Evolutionary conservation across 768 basidiomycete species (phyloP), one percentile per base, ranked within the genome.

Genomic region (Boletellus ananiceps): DNA sequence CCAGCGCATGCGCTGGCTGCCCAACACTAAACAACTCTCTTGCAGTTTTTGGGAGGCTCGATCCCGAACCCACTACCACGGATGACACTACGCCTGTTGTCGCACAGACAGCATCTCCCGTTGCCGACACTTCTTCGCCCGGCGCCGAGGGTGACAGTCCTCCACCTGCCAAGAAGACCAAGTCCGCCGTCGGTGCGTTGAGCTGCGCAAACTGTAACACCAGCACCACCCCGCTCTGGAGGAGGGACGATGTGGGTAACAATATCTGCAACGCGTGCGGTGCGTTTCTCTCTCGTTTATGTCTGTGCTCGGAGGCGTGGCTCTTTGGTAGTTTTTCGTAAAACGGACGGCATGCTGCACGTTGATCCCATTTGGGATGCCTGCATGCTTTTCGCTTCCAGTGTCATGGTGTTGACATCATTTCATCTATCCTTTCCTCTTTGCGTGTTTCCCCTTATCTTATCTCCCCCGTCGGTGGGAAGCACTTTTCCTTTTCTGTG

Each of bases 241-340:
- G 92, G 59, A 73, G 92, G 58, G 90, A 93, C 63, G 87, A 90
- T 63, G 82, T 88, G 36, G 92, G 92, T 48, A 93, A 93, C 69
- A 92, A 91, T 66, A 91, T 93, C 51, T 94, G 92, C 69, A 94
- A 94, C 72, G 92, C 92, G 46, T 94, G 92, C 70, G 92, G 91
- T 93, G 71, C 64, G 91, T 53, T 60, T 57, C 62, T 52, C 32
- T 58, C 49, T 61, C 56, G 50, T 56, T 62, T 58, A 48, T 43
- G 56, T 57, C 59, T 56, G 57, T 62, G 53, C 51, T 46, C 34
- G 45, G 56, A 18, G 49, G 60, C 54, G 54, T 64, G 55, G 62
- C 34, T 42, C 33, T 42, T 58, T 56, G 47, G 16, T 27, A 41
- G 9, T 48, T 60, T 61, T 40, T 59, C 59, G 63, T 59, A 59